Base-by-base conservation (phyloP, 257 asterid species). In the Salvia hispanica region DNA sequence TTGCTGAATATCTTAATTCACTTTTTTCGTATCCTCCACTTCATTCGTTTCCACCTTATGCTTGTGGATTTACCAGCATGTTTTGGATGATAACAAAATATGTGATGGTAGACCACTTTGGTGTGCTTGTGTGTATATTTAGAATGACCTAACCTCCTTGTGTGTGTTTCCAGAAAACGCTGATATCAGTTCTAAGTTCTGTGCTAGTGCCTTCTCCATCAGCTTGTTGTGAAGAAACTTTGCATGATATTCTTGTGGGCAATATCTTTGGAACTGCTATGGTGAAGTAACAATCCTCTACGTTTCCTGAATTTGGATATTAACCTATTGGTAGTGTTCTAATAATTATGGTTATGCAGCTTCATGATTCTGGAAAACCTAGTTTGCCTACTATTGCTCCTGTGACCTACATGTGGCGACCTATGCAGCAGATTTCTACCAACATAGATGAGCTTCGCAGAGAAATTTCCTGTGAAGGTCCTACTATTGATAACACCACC, bases 381-480 rank as follows among this genome's bases (percentile, higher is more conserved):
- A 64, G 67, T 72, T 74, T 74, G 66, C 71, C 70, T 53, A 74
- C 83, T 55, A 73, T 93, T 74, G 89, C 96, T 79, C 97, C 95
- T 0, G 94, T 93, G 74, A 85, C 94, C 74, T 90, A 83, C 79
- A 73, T 90, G 95, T 93, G 97, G 96, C 81, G 78, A 72, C 86
- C 89, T 0, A 70, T n/a, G 45, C 77, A 69, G 13, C 60, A 4
- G 53, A 15, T 57, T 58, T n/a, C 67, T 55, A 42, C 68, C 55
- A 43, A 76, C 50, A 40, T 58, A 40, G 78, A 76, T 36, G 74
- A 66, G 52, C 69, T 48, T 6, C 42, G 71, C 47, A 34, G 11
- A 8, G 58, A 66, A 37, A 7, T 36, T 51, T 16, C 43, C 54
- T 76, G 72, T 76, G 83, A 66, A 66, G 76, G 70, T 54, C 75